Evolutionary conservation across 2,329 filamentous ascomycete species (phyloP).

Genomic region (Monascus ruber): DNA sequence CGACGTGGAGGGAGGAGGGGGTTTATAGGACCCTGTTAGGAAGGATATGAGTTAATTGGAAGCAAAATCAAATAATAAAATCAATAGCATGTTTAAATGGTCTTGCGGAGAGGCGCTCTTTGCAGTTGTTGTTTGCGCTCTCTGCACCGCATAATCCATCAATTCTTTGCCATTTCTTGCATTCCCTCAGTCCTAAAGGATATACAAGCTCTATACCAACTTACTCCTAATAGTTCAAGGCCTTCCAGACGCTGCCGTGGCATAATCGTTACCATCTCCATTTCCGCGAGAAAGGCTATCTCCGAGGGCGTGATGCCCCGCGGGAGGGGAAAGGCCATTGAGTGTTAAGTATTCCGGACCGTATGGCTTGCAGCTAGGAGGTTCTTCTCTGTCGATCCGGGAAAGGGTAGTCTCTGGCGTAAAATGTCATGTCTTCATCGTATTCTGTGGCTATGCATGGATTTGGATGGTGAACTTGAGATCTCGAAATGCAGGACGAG

Average conservation of each 20-base stretch:
- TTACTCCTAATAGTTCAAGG: conserved; percentile 74
- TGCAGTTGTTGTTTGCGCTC: neutral
- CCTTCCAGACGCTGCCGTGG: conserved; percentile 82
- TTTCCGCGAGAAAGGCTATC: conserved; percentile 90
- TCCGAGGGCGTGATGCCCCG: conserved; percentile 70
- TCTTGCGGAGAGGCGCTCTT: too few species aligned
- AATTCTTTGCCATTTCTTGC: too few species aligned
- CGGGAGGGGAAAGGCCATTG: conserved; percentile 52
- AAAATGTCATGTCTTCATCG: too few species aligned
- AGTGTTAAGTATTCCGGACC: conserved; percentile 1
- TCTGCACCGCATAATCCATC: too few species aligned
- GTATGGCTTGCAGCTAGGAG: too few species aligned
- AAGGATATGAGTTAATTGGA: neutral
- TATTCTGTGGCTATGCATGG: too few species aligned
- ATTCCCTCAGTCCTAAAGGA: neutral
- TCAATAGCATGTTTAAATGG: too few species aligned
- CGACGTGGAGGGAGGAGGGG: conserved; percentile 70
- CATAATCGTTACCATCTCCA: conserved; percentile 88
- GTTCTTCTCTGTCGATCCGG: too few species aligned
- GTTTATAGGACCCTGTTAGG: conserved; percentile 60
- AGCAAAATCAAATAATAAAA: too few species aligned
- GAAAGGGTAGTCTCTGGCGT: too few species aligned
- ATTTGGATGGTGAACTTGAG: too few species aligned
- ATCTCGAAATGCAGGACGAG: neutral
- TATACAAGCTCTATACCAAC: conserved; percentile 27